Evolutionary conservation across 2,329 filamentous ascomycete species (phyloP).

Genomic region (Zymoseptoria tritici): DNA sequence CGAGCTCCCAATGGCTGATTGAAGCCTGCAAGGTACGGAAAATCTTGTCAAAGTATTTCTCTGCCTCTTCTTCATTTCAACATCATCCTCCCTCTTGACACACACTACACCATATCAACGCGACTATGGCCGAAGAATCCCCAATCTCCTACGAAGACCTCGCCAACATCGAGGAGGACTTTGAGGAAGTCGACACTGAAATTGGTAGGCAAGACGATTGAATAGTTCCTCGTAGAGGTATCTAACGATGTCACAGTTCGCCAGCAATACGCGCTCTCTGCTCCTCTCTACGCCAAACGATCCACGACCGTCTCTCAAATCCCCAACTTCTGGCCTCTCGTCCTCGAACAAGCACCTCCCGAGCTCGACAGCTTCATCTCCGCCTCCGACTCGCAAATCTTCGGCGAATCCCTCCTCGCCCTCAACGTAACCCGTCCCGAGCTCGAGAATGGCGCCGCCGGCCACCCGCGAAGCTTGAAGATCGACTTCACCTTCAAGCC

Average conservation of each 20-base stretch:
- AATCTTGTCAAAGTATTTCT: not conserved
- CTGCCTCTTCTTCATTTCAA: not conserved
- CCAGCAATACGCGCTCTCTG: slow-evolving; percentile 56
- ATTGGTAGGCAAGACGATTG: slow-evolving; percentile 52
- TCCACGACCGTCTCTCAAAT: slow-evolving; percentile 63
- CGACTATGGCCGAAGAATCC: slow-evolving; percentile 15
- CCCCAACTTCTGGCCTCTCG: slow-evolving; percentile 88
- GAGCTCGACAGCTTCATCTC: slow-evolving; percentile 87
- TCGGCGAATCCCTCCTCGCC: slow-evolving; percentile 59
- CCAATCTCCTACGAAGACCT: slow-evolving; percentile 66
- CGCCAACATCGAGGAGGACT: slow-evolving; percentile 70
- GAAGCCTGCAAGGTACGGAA: not conserved
- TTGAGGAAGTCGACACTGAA: slow-evolving; percentile 74
- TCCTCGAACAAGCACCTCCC: slow-evolving; percentile 76
- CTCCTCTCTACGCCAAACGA: slow-evolving; percentile 70
- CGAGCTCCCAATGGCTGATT: not conserved
- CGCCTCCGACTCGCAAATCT: slow-evolving; percentile 66
- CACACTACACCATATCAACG: not conserved
- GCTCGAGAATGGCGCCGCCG: slow-evolving; percentile 49
- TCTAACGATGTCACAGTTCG: slow-evolving; percentile 19
- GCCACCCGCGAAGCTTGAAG: slow-evolving; percentile 72
- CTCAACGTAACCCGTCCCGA: slow-evolving; percentile 76
- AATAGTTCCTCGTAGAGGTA: not conserved
- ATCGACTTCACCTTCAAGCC: slow-evolving; percentile 71
- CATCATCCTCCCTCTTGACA: not conserved